Evolutionary conservation across 1,284 basidiomycete species (phyloP).

Genomic region (Meira nashicola): DNA sequence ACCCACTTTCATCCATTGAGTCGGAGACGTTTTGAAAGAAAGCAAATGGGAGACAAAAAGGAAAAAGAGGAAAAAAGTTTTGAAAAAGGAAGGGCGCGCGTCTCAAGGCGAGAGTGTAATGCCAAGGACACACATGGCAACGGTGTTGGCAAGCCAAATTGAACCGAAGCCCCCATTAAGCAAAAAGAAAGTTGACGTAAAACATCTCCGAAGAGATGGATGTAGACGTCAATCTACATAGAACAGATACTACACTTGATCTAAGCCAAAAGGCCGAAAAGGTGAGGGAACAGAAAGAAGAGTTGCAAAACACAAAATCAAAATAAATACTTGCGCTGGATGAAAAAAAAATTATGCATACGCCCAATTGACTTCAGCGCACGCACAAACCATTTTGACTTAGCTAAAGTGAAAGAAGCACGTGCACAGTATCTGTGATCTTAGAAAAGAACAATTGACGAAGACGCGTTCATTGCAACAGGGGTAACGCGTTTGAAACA

Average conservation of each 20-base stretch:
- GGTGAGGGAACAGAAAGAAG: conserved; percentile 18
- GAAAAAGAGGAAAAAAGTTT: conserved; percentile 4
- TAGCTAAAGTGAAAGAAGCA: too few species aligned
- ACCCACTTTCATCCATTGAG: too few species aligned
- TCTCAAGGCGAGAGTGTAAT: conserved; percentile 27
- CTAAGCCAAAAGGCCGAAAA: conserved; percentile 40
- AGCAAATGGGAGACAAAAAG: background rate
- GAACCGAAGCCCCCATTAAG: conserved; percentile 14
- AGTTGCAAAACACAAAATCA: background rate
- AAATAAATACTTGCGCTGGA: too few species aligned
- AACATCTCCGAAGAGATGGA: conserved; percentile 24
- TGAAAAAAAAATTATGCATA: too few species aligned
- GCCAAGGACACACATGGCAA: conserved; percentile 27
- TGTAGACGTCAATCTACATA: conserved; percentile 33
- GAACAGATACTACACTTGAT: conserved; percentile 45
- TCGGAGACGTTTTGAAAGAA: too few species aligned
- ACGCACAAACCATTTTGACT: too few species aligned
- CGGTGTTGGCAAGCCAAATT: conserved; percentile 21
- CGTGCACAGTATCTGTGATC: too few species aligned
- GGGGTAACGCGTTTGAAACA: too few species aligned
- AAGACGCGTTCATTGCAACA: too few species aligned
- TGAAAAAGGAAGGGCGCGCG: conserved; percentile 21
- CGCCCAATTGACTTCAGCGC: too few species aligned
- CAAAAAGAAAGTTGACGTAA: conserved; percentile 27
- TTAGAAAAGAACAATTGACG: too few species aligned